Conservation (phyloP, 768 basidiomycete species). For the Lyophyllum decastes region DNA sequence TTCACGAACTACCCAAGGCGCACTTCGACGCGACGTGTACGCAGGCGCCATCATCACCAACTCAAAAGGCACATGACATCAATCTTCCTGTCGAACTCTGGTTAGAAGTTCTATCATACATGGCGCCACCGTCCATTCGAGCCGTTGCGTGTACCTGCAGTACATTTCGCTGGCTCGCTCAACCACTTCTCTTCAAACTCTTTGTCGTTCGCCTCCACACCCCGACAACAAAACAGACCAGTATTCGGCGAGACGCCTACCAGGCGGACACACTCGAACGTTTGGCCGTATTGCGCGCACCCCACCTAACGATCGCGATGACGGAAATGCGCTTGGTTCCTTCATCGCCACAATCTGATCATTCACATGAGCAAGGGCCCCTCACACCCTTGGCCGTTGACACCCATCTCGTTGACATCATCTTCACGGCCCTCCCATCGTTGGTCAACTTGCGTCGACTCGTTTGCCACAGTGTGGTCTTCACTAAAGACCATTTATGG, state of each 20-base stretch:
- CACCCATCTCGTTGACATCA: slow-evolving; percentile 9
- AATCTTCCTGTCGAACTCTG: slow-evolving; percentile 18
- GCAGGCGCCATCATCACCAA: neutral
- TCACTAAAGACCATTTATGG: slow-evolving; percentile 7
- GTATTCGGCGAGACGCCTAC: slow-evolving; percentile 9
- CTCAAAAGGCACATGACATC: neutral
- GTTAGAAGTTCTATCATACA: slow-evolving; percentile 17
- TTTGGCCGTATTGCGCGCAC: slow-evolving; percentile 4
- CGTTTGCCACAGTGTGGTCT: slow-evolving; percentile 17
- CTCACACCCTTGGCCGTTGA: slow-evolving; percentile 4
- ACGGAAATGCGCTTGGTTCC: slow-evolving; percentile 18
- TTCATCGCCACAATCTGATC: slow-evolving; percentile 1
- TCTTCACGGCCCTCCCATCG: slow-evolving; percentile 16
- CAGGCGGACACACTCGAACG: slow-evolving; percentile 7
- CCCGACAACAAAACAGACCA: neutral
- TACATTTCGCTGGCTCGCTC: slow-evolving; percentile 18
- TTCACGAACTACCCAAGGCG: neutral
- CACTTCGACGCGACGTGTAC: neutral
- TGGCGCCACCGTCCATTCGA: slow-evolving; percentile 6
- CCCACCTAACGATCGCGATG: slow-evolving; percentile 14
- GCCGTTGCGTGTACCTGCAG: slow-evolving; percentile 13
- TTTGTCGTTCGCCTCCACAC: slow-evolving; percentile 13
- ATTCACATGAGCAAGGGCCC: neutral
- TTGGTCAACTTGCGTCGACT: slow-evolving; percentile 15
- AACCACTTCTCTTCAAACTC: slow-evolving; percentile 20